Conservation (phyloP, 805 yeast genomes). For the Torulaspora quercuum region DNA sequence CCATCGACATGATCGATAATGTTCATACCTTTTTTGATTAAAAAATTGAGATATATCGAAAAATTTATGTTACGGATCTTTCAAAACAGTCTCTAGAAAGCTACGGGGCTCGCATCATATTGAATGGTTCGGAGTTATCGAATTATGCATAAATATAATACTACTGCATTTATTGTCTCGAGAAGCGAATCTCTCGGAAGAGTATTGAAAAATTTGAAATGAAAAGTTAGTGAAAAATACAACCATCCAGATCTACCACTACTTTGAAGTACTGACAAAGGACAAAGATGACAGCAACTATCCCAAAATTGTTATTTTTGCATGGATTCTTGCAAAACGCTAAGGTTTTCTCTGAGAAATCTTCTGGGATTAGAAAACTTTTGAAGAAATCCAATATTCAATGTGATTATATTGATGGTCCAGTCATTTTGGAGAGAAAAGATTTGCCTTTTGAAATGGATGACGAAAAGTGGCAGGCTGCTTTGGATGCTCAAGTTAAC, state of each 20-base stretch:
- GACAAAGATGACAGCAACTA: conserved; percentile 23
- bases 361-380: conserved; percentile 82
- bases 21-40: too few relatives aligned
- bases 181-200: neutral
- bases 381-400: conserved; percentile 62
- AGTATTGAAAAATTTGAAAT: conserved; percentile 1
- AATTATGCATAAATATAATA: neutral
- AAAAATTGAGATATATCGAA: too few relatives aligned
- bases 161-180: too few relatives aligned
- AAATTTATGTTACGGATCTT: too few relatives aligned
- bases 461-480: conserved; percentile 48
- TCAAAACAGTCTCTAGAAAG: too few relatives aligned
- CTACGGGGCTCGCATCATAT: too few relatives aligned
- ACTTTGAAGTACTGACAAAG: neutral
- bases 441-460: conserved; percentile 73
- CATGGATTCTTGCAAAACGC: conserved; percentile 92
- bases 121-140: too few relatives aligned
- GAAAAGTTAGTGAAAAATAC: conserved; percentile 1
- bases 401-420: conserved; percentile 76
- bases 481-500: conserved; percentile 45
- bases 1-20: too few relatives aligned
- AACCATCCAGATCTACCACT: neutral
- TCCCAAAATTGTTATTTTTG: conserved; percentile 64
- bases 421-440: conserved; percentile 57
- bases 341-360: conserved; percentile 76